These are phyloP conservation scores for Podospora sp. DNA, from an alignment of 495 filamentous ascomycete species.

Conservation along the genomic window DNA sequence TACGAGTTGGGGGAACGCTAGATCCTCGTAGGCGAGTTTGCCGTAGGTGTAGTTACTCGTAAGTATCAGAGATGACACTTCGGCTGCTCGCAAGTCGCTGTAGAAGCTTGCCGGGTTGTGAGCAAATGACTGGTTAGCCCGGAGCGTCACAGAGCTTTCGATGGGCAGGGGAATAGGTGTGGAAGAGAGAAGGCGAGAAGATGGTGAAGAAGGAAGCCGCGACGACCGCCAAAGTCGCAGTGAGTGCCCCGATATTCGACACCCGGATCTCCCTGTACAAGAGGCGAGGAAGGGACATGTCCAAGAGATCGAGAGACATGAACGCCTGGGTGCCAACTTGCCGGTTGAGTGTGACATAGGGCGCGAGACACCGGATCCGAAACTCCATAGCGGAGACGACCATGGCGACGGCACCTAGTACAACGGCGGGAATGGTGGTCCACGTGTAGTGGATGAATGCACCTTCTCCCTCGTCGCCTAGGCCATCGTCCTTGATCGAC, in stretches of 20 bases:
- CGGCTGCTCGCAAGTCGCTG: too few species aligned
- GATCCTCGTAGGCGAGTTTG: slow-evolving; percentile 19
- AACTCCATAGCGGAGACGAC: slow-evolving; percentile 20
- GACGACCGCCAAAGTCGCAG: slow-evolving; percentile 18
- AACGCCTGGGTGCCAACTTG: neutral
- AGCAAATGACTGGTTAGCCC: slow-evolving; percentile 11
- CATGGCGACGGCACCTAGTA: slow-evolving; percentile 12
- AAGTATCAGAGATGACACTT: slow-evolving; percentile 16
- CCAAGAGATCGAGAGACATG: slow-evolving; percentile 17
- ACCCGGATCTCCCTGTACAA: slow-evolving; percentile 15
- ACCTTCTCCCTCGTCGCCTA: slow-evolving; percentile 19
- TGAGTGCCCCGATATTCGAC: slow-evolving; percentile 15
- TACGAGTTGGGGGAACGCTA: slow-evolving; percentile 18
- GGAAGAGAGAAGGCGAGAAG: slow-evolving; percentile 25
- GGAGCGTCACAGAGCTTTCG: neutral
- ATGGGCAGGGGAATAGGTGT: neutral
- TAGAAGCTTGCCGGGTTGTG: neutral
- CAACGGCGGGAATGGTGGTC: slow-evolving; percentile 22
- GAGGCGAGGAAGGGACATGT: slow-evolving; percentile 15
- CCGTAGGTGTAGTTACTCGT: slow-evolving; percentile 20
- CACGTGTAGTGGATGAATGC: slow-evolving; percentile 25
- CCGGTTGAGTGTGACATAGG: slow-evolving; percentile 8
- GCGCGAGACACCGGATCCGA: slow-evolving; percentile 12
- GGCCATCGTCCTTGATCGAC: slow-evolving; percentile 14
- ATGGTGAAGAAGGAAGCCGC: slow-evolving; percentile 22